phyloP scores from a whole-genome alignment of 192 early-diverging fungal genomes.

The Coemansia sp. region DNA sequence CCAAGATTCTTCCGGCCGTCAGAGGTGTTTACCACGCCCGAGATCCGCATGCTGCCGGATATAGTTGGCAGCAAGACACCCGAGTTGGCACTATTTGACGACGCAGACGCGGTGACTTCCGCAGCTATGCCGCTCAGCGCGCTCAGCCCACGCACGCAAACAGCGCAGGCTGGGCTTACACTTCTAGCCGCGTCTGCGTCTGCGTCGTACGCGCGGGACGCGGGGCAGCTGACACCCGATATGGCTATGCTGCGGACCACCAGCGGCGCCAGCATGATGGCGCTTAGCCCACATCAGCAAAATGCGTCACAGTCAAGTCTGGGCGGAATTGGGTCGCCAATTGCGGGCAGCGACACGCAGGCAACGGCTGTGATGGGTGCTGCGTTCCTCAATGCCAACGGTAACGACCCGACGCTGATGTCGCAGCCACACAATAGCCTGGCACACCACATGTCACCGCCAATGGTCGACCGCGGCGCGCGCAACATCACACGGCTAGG shows the following conservation, averaged over 20 bases:
- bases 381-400: constrained; percentile 33
- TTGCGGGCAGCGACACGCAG: constrained; percentile 12
- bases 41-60: constrained; percentile 27
- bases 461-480: constrained; percentile 16
- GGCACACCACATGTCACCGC: constrained; percentile 38
- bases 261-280: background rate
- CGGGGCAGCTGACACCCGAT: constrained; percentile 10
- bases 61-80: constrained; percentile 23
- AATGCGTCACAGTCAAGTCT: background rate
- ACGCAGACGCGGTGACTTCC: constrained; percentile 23
- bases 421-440: constrained; percentile 54
- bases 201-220: constrained; percentile 36
- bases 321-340: background rate
- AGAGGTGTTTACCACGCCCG: constrained; percentile 47
- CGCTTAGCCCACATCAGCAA: background rate
- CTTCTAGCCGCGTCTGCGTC: constrained; percentile 44
- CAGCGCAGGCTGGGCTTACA: constrained; percentile 47
- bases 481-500: background rate
- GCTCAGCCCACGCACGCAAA: constrained; percentile 45
- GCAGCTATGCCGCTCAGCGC: constrained; percentile 10
- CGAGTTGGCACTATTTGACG: constrained; percentile 37
- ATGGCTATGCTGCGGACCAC: constrained; percentile 6
- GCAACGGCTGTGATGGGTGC: constrained; percentile 11
- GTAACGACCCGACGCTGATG: constrained; percentile 45
- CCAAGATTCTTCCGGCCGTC: constrained; percentile 39